These are phyloP conservation scores for Aureobasidium vineae DNA, from an alignment of 2,329 filamentous ascomycete species.

Conservation along the genomic window DNA sequence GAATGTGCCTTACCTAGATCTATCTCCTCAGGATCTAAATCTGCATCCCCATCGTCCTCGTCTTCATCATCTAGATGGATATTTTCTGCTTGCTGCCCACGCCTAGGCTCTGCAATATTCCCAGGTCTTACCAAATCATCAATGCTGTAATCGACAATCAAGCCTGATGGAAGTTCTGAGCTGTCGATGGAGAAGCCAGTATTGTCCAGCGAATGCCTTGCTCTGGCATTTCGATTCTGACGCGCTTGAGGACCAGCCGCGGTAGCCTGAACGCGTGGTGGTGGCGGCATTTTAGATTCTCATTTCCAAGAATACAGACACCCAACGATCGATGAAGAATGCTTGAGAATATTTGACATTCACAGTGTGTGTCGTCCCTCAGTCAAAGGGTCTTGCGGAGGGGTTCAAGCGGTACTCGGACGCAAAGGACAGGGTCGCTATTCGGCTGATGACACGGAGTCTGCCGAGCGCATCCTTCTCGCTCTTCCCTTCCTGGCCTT, in stretches of 20 bases:
- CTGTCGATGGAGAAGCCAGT: slow-evolving; percentile 21
- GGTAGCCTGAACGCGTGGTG: slow-evolving; percentile 10
- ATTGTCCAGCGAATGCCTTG: slow-evolving; percentile 21
- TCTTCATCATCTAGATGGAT: slow-evolving; percentile 3
- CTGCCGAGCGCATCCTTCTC: not conserved
- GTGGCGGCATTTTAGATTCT: slow-evolving; percentile 13
- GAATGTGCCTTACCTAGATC: slow-evolving; percentile 14
- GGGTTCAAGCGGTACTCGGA: not conserved
- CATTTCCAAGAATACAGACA: not conserved
- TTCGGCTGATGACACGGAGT: not conserved
- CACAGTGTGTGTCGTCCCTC: not conserved
- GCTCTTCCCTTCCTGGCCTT: not conserved
- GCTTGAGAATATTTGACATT: not conserved
- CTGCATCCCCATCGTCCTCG: slow-evolving; percentile 8
- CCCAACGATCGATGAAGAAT: not conserved
- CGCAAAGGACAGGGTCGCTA: slow-evolving; percentile 5
- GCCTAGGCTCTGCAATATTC: not conserved
- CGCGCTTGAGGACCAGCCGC: slow-evolving; percentile 9
- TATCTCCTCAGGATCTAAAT: slow-evolving; percentile 12
- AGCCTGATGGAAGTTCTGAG: slow-evolving; percentile 11
- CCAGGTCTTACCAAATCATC: slow-evolving; percentile 7
- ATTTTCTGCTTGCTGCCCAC: not conserved
- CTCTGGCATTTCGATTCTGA: slow-evolving; percentile 4
- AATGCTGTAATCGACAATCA: slow-evolving; percentile 22
- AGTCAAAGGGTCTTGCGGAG: not conserved